Percentiles rank a stretch among this genome's conserved stretches.
Conservation (phyloP, 495 filamentous ascomycete species). For the Penicillium cinerascens region DNA sequence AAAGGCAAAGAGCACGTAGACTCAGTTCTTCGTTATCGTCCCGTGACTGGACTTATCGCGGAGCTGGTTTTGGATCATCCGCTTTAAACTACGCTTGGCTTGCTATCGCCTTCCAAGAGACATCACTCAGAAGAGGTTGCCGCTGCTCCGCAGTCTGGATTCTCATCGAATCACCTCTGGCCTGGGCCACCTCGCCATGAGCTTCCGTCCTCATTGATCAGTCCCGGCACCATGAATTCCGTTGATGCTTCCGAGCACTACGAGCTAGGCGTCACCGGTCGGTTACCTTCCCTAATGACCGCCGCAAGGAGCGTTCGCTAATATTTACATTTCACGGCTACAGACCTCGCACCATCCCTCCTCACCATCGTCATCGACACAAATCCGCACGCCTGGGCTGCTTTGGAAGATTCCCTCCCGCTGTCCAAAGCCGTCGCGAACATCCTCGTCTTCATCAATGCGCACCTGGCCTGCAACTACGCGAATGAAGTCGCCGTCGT, state of each 20-base stretch:
- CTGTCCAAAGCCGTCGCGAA: conserved; percentile 82
- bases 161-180: conserved; percentile 1
- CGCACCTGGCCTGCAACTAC: conserved; percentile 88
- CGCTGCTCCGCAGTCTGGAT: background rate
- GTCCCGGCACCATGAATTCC: conserved; percentile 63
- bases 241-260: conserved; percentile 89
- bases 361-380: conserved; percentile 92
- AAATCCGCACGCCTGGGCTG: conserved; percentile 90
- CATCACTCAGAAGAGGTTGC: background rate
- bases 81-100: background rate
- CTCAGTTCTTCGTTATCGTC: background rate
- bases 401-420: conserved; percentile 71
- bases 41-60: conserved; percentile 19
- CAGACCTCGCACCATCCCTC: conserved; percentile 76
- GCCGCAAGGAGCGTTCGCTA: background rate
- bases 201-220: conserved; percentile 6
- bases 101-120: background rate
- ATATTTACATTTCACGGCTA: background rate
- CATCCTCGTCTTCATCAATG: conserved; percentile 93
- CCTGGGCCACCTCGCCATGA: conserved; percentile 11
- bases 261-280: conserved; percentile 44
- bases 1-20: background rate
- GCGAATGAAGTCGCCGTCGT: conserved; percentile 91
- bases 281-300: background rate
- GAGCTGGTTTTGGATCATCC: conserved; percentile 10